Conservation (phyloP, 805 yeast species). For the Pichia insulana region DNA sequence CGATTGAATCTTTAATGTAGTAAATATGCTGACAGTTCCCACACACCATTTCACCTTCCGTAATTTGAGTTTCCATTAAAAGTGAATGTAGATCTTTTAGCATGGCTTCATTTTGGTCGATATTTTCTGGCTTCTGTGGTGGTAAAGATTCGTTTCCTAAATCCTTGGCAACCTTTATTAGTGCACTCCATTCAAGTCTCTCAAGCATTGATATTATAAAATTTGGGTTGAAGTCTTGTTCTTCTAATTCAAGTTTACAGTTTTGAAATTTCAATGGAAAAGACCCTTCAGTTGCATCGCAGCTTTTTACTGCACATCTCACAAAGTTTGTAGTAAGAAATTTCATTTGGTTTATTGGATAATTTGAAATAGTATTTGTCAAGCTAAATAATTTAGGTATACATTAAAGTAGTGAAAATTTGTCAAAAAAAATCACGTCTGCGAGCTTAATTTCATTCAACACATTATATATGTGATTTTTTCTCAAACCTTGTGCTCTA, state of each 20-base stretch:
- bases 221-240: conserved; percentile 73
- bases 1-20: conserved; percentile 85
- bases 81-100: conserved; percentile 70
- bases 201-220: conserved; percentile 70
- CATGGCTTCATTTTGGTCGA: conserved; percentile 38
- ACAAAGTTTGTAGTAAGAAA: conserved; percentile 94
- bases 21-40: conserved; percentile 79
- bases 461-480: too few species aligned
- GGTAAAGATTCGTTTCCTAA: conserved; percentile 59
- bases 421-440: background rate
- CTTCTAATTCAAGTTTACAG: conserved; percentile 68
- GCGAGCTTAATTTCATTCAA: too few species aligned
- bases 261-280: conserved; percentile 71
- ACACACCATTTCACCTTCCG: conserved; percentile 87
- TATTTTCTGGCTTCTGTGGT: conserved; percentile 47
- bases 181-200: conserved; percentile 83
- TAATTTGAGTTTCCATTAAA: conserved; percentile 76
- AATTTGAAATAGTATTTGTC: too few species aligned
- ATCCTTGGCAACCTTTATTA: conserved; percentile 68
- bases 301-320: conserved; percentile 79
- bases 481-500: too few species aligned
- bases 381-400: too few species aligned
- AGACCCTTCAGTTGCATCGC: conserved; percentile 64
- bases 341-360: conserved; percentile 68
- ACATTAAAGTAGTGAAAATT: too few species aligned